These are phyloP conservation scores for Colletotrichum brevisporum DNA, from an alignment of 2,329 filamentous ascomycete genomes.

Conservation along the genomic window DNA sequence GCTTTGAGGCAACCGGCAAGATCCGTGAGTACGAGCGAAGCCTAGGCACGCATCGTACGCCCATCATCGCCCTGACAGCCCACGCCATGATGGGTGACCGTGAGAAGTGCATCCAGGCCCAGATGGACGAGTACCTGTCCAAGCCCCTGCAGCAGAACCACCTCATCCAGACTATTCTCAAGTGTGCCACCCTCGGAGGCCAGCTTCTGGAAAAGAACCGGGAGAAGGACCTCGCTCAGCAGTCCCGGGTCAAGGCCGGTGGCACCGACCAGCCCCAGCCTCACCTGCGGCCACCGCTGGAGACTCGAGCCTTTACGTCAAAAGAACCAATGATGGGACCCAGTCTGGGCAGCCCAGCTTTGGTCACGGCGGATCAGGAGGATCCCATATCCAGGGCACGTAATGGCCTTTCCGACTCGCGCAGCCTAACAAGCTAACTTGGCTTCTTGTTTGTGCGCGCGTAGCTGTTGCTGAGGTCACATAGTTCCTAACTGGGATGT, in stretches of 20 bases:
- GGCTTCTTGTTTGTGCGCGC: conserved; percentile 43
- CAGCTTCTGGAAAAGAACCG: conserved; percentile 84
- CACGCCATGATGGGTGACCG: conserved; percentile 99
- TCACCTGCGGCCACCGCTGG: conserved; percentile 57
- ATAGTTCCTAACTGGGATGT: conserved; percentile 43
- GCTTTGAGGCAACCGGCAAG: conserved; percentile 96
- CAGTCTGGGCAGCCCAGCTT: conserved; percentile 73
- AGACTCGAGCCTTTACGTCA: conserved; percentile 78
- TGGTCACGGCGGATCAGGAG: conserved; percentile 71
- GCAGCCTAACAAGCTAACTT: conserved; percentile 55
- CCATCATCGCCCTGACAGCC: conserved; percentile 96
- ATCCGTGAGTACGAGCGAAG: conserved; percentile 95
- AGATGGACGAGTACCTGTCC: conserved; percentile 99
- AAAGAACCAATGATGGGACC: conserved; percentile 69
- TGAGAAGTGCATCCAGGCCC: conserved; percentile 97
- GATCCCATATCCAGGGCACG: conserved; percentile 70
- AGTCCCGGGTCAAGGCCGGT: conserved; percentile 62
- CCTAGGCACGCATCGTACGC: conserved; percentile 84
- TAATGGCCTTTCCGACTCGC: conserved; percentile 57
- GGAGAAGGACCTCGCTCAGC: conserved; percentile 70
- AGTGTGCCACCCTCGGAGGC: conserved; percentile 92
- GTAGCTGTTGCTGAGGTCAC: conserved; percentile 41
- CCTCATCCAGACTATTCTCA: conserved; percentile 96
- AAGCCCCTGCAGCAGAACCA: conserved; percentile 98
- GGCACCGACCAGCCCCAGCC: conserved; percentile 55